Base-by-base conservation (phyloP, 2,329 filamentous ascomycete genomes). In the Pseudopithomyces chartarum region DNA sequence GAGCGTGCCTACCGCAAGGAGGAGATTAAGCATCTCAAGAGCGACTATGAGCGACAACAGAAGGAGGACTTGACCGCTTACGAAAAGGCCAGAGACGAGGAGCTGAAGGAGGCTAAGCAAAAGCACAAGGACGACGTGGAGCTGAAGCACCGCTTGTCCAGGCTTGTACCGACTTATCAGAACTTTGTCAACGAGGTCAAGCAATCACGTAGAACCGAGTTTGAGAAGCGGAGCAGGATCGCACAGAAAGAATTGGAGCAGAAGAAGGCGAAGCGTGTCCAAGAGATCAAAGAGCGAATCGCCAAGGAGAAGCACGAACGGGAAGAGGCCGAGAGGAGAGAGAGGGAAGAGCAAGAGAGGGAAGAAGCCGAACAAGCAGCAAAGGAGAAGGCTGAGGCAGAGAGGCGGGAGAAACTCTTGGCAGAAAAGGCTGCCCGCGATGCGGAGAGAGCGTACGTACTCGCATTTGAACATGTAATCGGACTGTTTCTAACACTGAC, bases 1-100 rank as follows among this genome's bases (percentile, higher is more conserved):
- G 95, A 99, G 82, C 91, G 95, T 81, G 95, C 95, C 36, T 96
- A 96, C 85, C 89, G 95, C 70, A 91, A 94, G 76, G 95, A 98
- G 80, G 95, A 99, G 79, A 81, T 89, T 71, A 97, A 97, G 86
- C 94, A 97, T 79, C 82, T 98, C 57, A 82, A 87, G 56, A 87
- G 88, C 49, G 95, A 99, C 72, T 97, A 96, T 73, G 89, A 90
- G 62, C 83, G 82, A 67, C 95, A 99, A 80, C 88, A 89, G 73
- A 86, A 92, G 73, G 82, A 79, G 56, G 95, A 99, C 72, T 76
- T 89, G 62, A 88, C 87, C 54, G 86, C 91, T 39, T 96, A 97
- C 74, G 91, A 98, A 71, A 82, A 85, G 71, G 84, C 85, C 67
- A 96, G 90, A 81, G 82, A 81, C 20, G 87, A 96, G 78, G 93